These are phyloP conservation scores for Cutaneotrichosporon mucoides DNA, from an alignment of 1,284 basidiomycete species.

Conservation along the genomic window DNA sequence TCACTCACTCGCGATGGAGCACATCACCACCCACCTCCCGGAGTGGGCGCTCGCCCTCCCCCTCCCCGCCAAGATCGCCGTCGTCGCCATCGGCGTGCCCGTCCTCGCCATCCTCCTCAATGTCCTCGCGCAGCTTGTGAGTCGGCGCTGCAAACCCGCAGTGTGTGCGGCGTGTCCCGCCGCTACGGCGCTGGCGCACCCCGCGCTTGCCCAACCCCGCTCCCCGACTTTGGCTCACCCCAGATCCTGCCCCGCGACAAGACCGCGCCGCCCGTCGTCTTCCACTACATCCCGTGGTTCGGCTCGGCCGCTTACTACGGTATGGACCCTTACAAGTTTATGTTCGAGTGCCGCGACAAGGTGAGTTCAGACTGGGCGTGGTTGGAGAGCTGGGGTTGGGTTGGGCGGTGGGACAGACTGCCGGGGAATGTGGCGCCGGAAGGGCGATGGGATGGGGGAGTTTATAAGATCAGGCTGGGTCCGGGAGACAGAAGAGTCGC, in stretches of 20 bases:
- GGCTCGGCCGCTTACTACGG: constrained; percentile 73
- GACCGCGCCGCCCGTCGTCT: constrained; percentile 67
- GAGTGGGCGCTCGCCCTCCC: constrained; percentile 33
- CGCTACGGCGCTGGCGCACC: not conserved
- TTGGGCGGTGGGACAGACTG: not conserved
- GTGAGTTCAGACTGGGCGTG: constrained; percentile 51
- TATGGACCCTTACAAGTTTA: constrained; percentile 72
- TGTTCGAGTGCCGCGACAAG: constrained; percentile 73
- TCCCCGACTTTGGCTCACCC: constrained; percentile 4
- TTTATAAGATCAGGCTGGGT: no score
- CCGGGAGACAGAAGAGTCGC: no score
- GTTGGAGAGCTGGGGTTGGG: not conserved
- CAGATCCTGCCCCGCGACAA: constrained; percentile 59
- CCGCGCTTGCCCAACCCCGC: not conserved
- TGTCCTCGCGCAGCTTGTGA: constrained; percentile 60
- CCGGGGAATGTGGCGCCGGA: no score
- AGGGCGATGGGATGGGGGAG: no score
- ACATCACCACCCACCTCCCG: constrained; percentile 55
- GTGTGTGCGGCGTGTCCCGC: not conserved
- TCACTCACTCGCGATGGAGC: constrained; percentile 2
- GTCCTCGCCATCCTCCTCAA: constrained; percentile 56
- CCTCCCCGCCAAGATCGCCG: constrained; percentile 12
- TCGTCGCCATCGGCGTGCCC: constrained; percentile 45
- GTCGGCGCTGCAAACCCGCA: constrained; percentile 23
- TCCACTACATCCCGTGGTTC: constrained; percentile 70